Evolutionary conservation across 1,139 yeast genomes (phyloP).

Genomic region (Nakaseomyces kungkrabaensis): DNA sequence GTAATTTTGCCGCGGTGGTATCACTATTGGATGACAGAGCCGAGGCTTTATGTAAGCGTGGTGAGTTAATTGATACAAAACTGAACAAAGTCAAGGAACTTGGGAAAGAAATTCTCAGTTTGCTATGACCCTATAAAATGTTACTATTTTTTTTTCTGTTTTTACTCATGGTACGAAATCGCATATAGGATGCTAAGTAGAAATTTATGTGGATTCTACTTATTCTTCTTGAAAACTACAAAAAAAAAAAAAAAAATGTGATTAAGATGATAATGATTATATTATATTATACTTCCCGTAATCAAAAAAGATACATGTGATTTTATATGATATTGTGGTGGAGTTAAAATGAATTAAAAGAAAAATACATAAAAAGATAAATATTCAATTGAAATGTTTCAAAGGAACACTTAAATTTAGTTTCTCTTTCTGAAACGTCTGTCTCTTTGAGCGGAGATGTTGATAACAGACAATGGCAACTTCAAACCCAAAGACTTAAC

Average conservation of each 20-base stretch:
- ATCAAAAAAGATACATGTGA: constrained; percentile 1
- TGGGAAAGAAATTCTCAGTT: constrained; percentile 35
- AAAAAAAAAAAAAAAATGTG: background rate
- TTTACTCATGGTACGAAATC: no score
- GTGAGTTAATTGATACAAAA: constrained; percentile 31
- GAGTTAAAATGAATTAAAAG: constrained; percentile 7
- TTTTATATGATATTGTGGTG: constrained; percentile 3
- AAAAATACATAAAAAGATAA: constrained; percentile 10
- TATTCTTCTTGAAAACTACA: no score
- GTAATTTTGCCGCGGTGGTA: constrained; percentile 31
- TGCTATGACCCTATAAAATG: constrained; percentile 5
- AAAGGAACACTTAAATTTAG: constrained; percentile 34
- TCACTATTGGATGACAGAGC: constrained; percentile 34
- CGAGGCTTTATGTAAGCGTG: constrained; percentile 29
- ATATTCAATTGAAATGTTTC: constrained; percentile 1
- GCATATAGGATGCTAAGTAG: no score
- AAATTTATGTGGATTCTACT: no score
- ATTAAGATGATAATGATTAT: constrained; percentile 4
- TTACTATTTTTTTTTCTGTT: no score
- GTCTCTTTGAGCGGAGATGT: constrained; percentile 87
- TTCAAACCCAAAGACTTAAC: constrained; percentile 94
- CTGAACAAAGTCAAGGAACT: constrained; percentile 31
- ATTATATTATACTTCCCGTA: constrained; percentile 5
- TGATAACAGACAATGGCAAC: constrained; percentile 83
- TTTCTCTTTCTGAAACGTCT: constrained; percentile 95